Conservation (phyloP, 108 stramenopile genomes). For the Schizochytrium sp. region DNA sequence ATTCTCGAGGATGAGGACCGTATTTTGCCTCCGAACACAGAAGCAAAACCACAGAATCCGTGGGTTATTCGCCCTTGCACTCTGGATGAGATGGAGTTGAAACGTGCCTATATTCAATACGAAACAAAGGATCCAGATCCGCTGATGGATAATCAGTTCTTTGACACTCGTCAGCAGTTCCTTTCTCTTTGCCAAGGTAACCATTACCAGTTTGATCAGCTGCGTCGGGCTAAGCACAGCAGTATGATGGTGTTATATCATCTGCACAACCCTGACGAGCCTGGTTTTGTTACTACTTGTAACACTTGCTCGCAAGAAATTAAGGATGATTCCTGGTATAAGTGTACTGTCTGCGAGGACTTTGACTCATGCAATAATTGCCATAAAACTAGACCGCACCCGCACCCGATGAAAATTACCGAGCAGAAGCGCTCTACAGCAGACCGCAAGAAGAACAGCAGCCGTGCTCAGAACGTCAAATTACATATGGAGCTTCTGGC, state of each 20-base stretch:
- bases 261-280: slow-evolving; percentile 93
- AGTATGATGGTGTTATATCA: slow-evolving; percentile 99
- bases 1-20: slow-evolving; percentile 12
- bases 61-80: not conserved
- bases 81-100: slow-evolving; percentile 47
- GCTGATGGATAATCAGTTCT: slow-evolving; percentile 81
- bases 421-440: slow-evolving; percentile 81
- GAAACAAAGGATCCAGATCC: slow-evolving; percentile 83
- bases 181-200: slow-evolving; percentile 93
- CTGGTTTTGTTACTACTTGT: slow-evolving; percentile 93
- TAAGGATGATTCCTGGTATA: slow-evolving; percentile 83
- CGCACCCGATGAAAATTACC: slow-evolving; percentile 86
- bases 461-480: slow-evolving; percentile 88
- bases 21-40: not conserved
- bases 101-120: slow-evolving; percentile 15
- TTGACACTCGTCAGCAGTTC: slow-evolving; percentile 90
- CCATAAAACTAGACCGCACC: slow-evolving; percentile 80
- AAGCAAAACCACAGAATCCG: not conserved
- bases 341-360: slow-evolving; percentile 91
- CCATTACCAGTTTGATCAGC: slow-evolving; percentile 98
- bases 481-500: slow-evolving; percentile 95
- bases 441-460: slow-evolving; percentile 88
- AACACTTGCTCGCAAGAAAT: slow-evolving; percentile 88
- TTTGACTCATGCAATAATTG: slow-evolving; percentile 94
- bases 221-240: slow-evolving; percentile 96